Base-by-base conservation (phyloP, 2,329 filamentous ascomycete species). In the Pseudogymnoascus sp. region DNA sequence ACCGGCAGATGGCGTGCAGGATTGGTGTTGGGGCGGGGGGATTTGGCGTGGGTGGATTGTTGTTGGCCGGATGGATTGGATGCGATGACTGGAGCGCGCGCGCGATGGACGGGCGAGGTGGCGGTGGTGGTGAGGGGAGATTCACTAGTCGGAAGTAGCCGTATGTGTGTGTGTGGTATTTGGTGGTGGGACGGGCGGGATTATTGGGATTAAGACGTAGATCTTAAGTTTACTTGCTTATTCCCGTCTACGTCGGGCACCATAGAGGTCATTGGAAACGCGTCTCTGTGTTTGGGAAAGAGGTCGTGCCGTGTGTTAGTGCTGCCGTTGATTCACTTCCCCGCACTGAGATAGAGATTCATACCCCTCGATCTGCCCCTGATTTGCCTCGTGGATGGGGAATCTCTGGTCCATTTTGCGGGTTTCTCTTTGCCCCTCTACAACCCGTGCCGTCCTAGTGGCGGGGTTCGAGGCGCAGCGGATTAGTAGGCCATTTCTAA, bases 1-100 rank as follows among this genome's bases (percentile, higher is more conserved):
- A 54, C n/a, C 47, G 47, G 47, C 26, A 54, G 47, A 54, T 54
- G 47, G 47, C n/a, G 23, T 54, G 47, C 26, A 54, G 47, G 47
- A 31, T 54, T 54, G 47, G 47, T 54, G 47, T 12, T 54, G n/a
- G 14, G 4, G 39, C 16, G 39, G 23, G 14, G 47, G 47, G 26
- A 5, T 1, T 54, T 54, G 39, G 16, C 37, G 42, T n/a, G 47
- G 47, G 21, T 47, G 47, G 23, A 3, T 51, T 14, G 5, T 5
- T 54, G 47, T 29, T 31, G 31, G 47, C 18, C 18, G 42, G 21
- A 3, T 47, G 39, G 39, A 21, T n/a, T 23, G 11, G 42, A 18
- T 47, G 42, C 14, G 18, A 23, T 23, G 39, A 11, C 42, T 14
- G 10, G 42, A 47, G 16, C 40, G 16, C 10, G 4, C 42, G 42